Percentiles rank a stretch among this genome's conserved stretches.
Conservation (phyloP, 306 rosid genomes). For the Prunus davidiana region DNA sequence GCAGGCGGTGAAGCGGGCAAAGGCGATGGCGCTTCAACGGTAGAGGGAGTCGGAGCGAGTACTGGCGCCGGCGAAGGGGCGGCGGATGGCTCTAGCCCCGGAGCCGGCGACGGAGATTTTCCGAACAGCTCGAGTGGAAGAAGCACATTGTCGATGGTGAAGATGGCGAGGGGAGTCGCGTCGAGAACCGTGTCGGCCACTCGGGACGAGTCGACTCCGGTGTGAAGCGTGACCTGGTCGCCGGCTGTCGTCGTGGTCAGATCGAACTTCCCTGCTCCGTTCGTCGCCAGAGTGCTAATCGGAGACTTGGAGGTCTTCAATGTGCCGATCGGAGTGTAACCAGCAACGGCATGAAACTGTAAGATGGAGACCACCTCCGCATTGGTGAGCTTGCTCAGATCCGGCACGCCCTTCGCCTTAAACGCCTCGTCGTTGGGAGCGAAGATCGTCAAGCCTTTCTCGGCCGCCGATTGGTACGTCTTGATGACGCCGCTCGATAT, state of each 20-base stretch:
- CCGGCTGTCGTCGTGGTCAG: slow-evolving; percentile 51
- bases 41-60: slow-evolving; percentile 39
- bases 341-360: slow-evolving; percentile 58
- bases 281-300: slow-evolving; percentile 60
- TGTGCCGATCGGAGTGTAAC: slow-evolving; percentile 67
- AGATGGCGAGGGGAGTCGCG: slow-evolving; percentile 61
- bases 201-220: slow-evolving; percentile 75
- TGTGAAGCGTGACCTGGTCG: slow-evolving; percentile 70
- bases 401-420: slow-evolving; percentile 68
- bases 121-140: slow-evolving; percentile 72
- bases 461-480: slow-evolving; percentile 51
- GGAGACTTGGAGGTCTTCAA: slow-evolving; percentile 58
- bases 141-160: slow-evolving; percentile 66
- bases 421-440: slow-evolving; percentile 91
- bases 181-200: slow-evolving; percentile 72
- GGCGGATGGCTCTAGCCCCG: slow-evolving; percentile 43
- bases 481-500: slow-evolving; percentile 59
- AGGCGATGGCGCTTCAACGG: slow-evolving; percentile 57
- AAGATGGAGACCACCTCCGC: slow-evolving; percentile 75
- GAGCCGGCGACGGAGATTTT: slow-evolving; percentile 71
- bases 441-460: slow-evolving; percentile 73
- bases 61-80: slow-evolving; percentile 54
- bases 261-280: slow-evolving; percentile 73
- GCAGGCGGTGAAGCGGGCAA: slow-evolving; percentile 67
- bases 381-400: slow-evolving; percentile 77